Evolutionary conservation across 495 filamentous ascomycete genomes (phyloP).

Genomic region (Clavariopsis aquatica): DNA sequence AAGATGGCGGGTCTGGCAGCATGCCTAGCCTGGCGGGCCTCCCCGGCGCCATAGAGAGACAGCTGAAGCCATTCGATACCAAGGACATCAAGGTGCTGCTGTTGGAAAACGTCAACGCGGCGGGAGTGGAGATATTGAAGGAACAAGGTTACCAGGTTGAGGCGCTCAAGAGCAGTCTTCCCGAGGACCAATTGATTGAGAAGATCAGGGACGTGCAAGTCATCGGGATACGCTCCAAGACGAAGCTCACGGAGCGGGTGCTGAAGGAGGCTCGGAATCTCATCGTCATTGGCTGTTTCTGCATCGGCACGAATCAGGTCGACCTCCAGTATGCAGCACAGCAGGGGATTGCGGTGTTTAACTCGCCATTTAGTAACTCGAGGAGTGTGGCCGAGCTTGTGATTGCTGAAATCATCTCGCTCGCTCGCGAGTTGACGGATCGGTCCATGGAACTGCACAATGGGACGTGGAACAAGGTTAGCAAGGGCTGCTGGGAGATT

Average conservation of each 20-base stretch:
- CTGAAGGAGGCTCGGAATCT: slow-evolving; percentile 88
- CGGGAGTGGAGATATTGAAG: slow-evolving; percentile 76
- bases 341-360: slow-evolving; percentile 96
- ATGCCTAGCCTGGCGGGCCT: not conserved
- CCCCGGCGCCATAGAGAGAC: slow-evolving; percentile 57
- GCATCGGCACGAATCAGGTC: slow-evolving; percentile 98
- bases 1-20: slow-evolving; percentile 7
- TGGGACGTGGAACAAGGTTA: slow-evolving; percentile 98
- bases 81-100: slow-evolving; percentile 95
- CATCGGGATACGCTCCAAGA: slow-evolving; percentile 98
- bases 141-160: slow-evolving; percentile 96
- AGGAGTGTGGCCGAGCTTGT: slow-evolving; percentile 95
- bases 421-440: slow-evolving; percentile 91
- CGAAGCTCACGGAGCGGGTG: slow-evolving; percentile 83
- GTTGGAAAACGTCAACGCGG: slow-evolving; percentile 93
- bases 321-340: slow-evolving; percentile 88
- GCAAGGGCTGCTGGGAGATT: slow-evolving; percentile 94
- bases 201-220: slow-evolving; percentile 98
- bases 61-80: slow-evolving; percentile 91
- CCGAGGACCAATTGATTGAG: slow-evolving; percentile 91
- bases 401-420: slow-evolving; percentile 86
- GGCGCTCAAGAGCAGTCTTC: slow-evolving; percentile 79
- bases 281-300: slow-evolving; percentile 97
- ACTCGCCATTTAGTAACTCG: slow-evolving; percentile 97
- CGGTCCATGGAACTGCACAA: slow-evolving; percentile 92